These are phyloP conservation scores for Pilaira anomala DNA, from an alignment of 192 early-diverging fungal genomes.

Conservation along the genomic window DNA sequence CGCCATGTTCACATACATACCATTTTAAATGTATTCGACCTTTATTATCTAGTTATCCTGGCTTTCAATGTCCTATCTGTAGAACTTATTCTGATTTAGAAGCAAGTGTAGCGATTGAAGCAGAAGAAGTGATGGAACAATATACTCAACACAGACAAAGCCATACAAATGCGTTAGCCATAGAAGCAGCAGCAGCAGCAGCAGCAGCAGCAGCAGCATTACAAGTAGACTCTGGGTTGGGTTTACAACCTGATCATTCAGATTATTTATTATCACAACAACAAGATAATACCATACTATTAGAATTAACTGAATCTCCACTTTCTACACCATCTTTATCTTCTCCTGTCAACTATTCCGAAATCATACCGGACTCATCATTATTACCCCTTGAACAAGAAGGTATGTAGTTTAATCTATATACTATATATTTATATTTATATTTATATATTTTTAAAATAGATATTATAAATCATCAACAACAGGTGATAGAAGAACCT, in stretches of 20 bases:
- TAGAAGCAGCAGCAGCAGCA: no score
- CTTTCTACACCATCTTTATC: constrained; percentile 5
- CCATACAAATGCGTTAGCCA: background rate
- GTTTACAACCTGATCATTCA: constrained; percentile 1
- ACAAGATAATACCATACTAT: no score
- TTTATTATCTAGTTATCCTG: constrained; percentile 52
- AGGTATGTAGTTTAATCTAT: no score
- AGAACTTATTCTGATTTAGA: constrained; percentile 79
- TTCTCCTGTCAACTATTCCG: constrained; percentile 13
- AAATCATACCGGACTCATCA: constrained; percentile 6
- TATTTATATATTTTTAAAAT: background rate
- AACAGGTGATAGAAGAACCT: background rate
- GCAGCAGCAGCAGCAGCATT: background rate
- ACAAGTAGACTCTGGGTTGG: constrained; percentile 4
- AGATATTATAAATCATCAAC: background rate
- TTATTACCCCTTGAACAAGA: no score
- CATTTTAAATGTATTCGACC: constrained; percentile 84
- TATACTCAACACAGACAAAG: background rate
- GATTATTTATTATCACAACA: no score
- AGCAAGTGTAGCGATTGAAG: constrained; percentile 56
- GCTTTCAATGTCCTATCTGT: constrained; percentile 80
- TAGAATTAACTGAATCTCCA: background rate
- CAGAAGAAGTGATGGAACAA: constrained; percentile 13
- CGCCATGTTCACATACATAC: constrained; percentile 81
- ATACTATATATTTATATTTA: no score